Percentiles rank a stretch among this genome's conserved stretches.
Evolutionary conservation across 2,329 filamentous ascomycete genomes (phyloP).

Genomic region (Penicillium sp.): DNA sequence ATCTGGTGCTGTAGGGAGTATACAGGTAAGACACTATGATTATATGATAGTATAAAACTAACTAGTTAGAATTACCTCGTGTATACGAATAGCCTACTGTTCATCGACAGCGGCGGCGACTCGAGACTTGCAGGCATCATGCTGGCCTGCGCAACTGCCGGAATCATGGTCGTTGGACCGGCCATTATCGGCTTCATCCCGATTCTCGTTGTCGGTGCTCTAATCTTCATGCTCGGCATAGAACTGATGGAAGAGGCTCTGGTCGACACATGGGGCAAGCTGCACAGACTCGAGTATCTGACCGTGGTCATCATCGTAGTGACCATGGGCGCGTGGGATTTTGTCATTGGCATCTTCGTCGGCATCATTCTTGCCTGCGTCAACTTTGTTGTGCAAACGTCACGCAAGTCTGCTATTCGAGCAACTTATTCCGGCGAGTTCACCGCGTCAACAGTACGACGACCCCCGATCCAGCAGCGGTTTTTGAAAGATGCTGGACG

Average conservation of each 20-base stretch:
- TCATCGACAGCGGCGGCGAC: constrained; percentile 88
- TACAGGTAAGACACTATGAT: constrained; percentile 52
- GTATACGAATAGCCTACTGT: constrained; percentile 95
- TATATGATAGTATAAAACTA: neutral
- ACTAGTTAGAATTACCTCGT: constrained; percentile 78
- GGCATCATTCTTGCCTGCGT: constrained; percentile 90
- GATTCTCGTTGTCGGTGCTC: constrained; percentile 90
- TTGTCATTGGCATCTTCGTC: constrained; percentile 87
- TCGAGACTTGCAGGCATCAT: constrained; percentile 80
- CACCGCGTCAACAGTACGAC: constrained; percentile 85
- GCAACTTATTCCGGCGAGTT: constrained; percentile 87
- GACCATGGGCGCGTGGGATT: constrained; percentile 96
- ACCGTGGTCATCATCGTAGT: constrained; percentile 87
- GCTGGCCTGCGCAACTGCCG: constrained; percentile 74
- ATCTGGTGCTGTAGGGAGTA: constrained; percentile 81
- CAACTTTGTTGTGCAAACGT: constrained; percentile 87
- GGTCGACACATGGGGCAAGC: constrained; percentile 80
- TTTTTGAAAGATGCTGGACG: constrained; percentile 81
- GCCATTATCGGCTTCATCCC: constrained; percentile 90
- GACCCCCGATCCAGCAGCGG: constrained; percentile 82
- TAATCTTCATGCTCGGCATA: constrained; percentile 94
- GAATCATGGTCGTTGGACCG: constrained; percentile 80
- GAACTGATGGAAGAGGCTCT: constrained; percentile 86
- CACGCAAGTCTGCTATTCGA: constrained; percentile 80
- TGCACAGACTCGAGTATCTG: constrained; percentile 81